Base-by-base conservation (phyloP, 257 asterid genomes). In the Oldenlandia corymbosa region DNA sequence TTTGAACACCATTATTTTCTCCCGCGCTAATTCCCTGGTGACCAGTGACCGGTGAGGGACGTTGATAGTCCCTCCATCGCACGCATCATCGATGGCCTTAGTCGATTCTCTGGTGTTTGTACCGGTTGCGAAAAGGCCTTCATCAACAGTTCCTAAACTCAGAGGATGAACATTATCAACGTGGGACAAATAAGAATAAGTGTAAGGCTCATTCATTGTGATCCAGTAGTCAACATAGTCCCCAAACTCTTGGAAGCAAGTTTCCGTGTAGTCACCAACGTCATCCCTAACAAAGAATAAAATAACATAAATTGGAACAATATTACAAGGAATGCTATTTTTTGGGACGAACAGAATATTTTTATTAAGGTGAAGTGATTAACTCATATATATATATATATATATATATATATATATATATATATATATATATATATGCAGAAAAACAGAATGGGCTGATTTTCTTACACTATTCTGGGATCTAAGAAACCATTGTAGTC, bases 141-240 rank as follows among this genome's bases (percentile, higher is more conserved):
- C 60, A 12, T 28, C 21, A 11, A 54, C 60, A 9, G 60, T 54
- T 5, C 60, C 60, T 9, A 54, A 34, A 7, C 60, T 41, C 41
- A 41, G 60, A 2, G 60, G 39, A 41, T 54, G 60, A n/a, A 54
- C 60, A 5, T 54, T 28, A 1, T 54, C 60, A 10, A 54, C 60
- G 60, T 54, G 60, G 12, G 60, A 37, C 1, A 41, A 54, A 34
- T 54, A 54, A 41, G 60, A 37, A 13, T 12, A 54, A n/a, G 60
- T 54, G 41, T 27, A 54, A 0, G 60, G 60, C 60, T 54, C 60
- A 14, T 54, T 54, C 60, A 54, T 18, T n/a, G n/a, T n/a, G n/a
- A n/a, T n/a, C n/a, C n/a, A n/a, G n/a, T n/a, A n/a, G n/a, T n/a
- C n/a, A n/a, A 54, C 60, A 6, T 32, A 2, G 1, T 28, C 41